A percentile compares a stretch with the other conserved stretches of the same genome.
Conservation (phyloP, 495 filamentous ascomycete species). For the Pyrenula massariospora region DNA sequence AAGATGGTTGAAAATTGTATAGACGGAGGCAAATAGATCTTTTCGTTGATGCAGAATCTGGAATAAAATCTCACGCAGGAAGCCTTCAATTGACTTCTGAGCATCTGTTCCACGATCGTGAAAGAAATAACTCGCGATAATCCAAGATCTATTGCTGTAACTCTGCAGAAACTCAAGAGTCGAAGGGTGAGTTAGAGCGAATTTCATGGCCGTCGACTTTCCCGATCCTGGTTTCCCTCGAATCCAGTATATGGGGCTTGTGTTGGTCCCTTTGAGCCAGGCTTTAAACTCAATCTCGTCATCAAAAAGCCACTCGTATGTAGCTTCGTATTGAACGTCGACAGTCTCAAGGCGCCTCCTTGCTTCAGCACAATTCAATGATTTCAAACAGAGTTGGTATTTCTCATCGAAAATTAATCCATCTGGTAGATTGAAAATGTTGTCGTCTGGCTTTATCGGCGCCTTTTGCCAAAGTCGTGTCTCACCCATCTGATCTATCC, state of each 20-base stretch:
- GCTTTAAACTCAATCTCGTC: background rate
- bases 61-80: slow-evolving; percentile 3
- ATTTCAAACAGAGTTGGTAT: slow-evolving; percentile 2
- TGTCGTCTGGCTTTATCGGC: background rate
- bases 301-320: slow-evolving; percentile 3
- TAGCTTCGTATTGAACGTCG: background rate
- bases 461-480: background rate
- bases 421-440: background rate
- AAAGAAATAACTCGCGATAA: slow-evolving; percentile 3
- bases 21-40: background rate
- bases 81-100: slow-evolving; percentile 2
- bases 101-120: slow-evolving; percentile 1
- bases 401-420: background rate
- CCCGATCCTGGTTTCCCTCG: slow-evolving; percentile 6
- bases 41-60: slow-evolving; percentile 1
- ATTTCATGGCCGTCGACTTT: slow-evolving; percentile 7
- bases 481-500: background rate
- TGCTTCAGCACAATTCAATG: slow-evolving; percentile 2
- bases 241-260: slow-evolving; percentile 4
- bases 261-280: slow-evolving; percentile 2
- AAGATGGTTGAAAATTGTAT: background rate
- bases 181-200: background rate
- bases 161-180: background rate
- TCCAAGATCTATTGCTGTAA: background rate
- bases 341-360: slow-evolving; percentile 2